phyloP scores from a whole-genome alignment of 495 filamentous ascomycete species.

The Podospora pseudopauciseta region DNA sequence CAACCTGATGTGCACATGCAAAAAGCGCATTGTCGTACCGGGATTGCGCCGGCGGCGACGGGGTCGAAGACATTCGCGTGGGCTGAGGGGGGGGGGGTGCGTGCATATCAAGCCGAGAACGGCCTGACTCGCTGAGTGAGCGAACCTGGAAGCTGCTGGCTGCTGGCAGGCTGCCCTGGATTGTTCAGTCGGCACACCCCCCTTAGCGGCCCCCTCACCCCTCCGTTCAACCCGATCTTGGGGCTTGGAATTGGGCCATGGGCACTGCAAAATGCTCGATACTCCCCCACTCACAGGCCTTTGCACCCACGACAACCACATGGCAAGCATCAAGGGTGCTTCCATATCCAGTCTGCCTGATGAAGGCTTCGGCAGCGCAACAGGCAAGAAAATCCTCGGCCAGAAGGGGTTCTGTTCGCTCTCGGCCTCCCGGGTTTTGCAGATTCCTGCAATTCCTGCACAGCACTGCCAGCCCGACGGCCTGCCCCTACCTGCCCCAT shows the following conservation, averaged over 20 bases:
- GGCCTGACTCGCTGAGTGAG: constrained; percentile 38
- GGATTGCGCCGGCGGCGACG: constrained; percentile 23
- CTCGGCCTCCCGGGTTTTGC: constrained; percentile 16
- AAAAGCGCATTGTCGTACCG: constrained; percentile 21
- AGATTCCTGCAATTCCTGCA: constrained; percentile 7
- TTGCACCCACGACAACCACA: constrained; percentile 39
- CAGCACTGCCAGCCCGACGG: not conserved
- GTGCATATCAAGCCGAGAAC: constrained; percentile 25
- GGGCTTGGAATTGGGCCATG: constrained; percentile 24
- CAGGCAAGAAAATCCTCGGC: constrained; percentile 25
- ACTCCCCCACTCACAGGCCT: constrained; percentile 28
- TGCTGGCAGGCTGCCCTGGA: constrained; percentile 9
- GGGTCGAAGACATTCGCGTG: not conserved
- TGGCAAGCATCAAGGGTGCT: constrained; percentile 45
- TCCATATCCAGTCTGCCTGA: constrained; percentile 6
- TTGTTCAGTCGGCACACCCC: constrained; percentile 20
- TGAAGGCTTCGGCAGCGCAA: constrained; percentile 13
- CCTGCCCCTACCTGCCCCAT: constrained; percentile 1
- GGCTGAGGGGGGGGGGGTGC: constrained; percentile 15
- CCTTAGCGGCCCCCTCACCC: constrained; percentile 11
- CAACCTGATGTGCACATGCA: constrained; percentile 33
- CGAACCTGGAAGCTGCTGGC: constrained; percentile 11
- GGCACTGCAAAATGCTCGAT: constrained; percentile 21
- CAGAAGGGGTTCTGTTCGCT: constrained; percentile 25
- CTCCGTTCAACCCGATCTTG: constrained; percentile 24